phyloP scores from a whole-genome alignment of 306 rosid species.

The Carpinus fangiana region DNA sequence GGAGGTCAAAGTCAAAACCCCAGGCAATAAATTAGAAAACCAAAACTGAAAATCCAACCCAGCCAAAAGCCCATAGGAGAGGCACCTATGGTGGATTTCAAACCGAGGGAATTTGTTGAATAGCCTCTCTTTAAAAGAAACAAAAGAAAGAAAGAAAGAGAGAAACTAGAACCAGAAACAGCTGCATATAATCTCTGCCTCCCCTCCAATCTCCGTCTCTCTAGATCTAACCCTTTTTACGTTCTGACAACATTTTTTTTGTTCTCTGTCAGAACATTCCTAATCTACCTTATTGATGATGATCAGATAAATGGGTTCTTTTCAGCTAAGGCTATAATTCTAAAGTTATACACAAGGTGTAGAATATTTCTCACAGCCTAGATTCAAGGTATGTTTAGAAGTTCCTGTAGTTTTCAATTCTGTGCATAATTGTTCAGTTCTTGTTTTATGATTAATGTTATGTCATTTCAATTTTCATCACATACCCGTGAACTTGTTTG shows the following conservation, averaged over 20 bases:
- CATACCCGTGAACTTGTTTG: slow-evolving; percentile 14
- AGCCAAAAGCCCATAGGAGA: slow-evolving; percentile 46
- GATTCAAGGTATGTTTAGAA: slow-evolving; percentile 39
- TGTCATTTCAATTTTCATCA: neutral
- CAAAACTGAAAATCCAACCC: slow-evolving; percentile 50
- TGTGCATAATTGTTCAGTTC: neutral
- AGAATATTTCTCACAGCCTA: slow-evolving; percentile 4
- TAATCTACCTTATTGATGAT: slow-evolving; percentile 31
- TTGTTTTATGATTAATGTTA: neutral
- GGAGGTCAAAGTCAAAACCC: slow-evolving; percentile 76
- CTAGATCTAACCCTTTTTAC: slow-evolving; percentile 35
- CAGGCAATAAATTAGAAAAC: slow-evolving; percentile 56
- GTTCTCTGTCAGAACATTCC: slow-evolving; percentile 39
- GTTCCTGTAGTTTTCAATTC: neutral
- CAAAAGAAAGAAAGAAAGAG: slow-evolving; percentile 9
- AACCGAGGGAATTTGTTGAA: slow-evolving; percentile 48
- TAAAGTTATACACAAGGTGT: slow-evolving; percentile 12
- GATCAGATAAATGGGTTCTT: neutral
- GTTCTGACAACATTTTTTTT: slow-evolving; percentile 34
- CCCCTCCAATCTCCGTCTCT: slow-evolving; percentile 13
- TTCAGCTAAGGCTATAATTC: slow-evolving; percentile 16
- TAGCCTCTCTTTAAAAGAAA: slow-evolving; percentile 40
- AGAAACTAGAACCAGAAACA: slow-evolving; percentile 32
- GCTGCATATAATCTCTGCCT: slow-evolving; percentile 23
- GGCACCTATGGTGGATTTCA: slow-evolving; percentile 34